Evolutionary conservation across 305 asterid species (phyloP), one percentile per base, ranked within the genome.

Genomic region (Nicotiana rustica): DNA sequence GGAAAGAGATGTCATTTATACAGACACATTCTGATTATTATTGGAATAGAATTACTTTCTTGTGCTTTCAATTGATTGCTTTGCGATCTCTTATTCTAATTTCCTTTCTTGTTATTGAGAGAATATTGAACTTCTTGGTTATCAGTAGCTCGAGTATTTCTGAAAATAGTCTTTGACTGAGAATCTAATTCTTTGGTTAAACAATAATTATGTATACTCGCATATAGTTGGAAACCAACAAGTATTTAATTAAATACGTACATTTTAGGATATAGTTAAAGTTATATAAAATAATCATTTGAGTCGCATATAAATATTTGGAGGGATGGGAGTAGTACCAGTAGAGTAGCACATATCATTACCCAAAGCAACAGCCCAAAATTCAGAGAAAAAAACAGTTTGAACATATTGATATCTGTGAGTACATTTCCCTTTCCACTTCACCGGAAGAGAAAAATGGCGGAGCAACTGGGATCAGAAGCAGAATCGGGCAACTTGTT

Each of bases 401-500:
- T 56, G 61, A 56, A 56, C 55, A 69, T 8, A 8, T 52, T 69
- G 56, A 18, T 12, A 19, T 18, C 12, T 41, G 59, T 2, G 59
- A 69, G 59, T 15, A 17, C 9, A 19, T 2, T 57, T 6, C 12
- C 29, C 21, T 5, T 6, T n/a, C 60, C 49, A 41, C 49, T 7
- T 41, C 49, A 8, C 12, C 49, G 49, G 12, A 55, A 5, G 60
- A 15, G 18, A 18, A 47, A 47, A 19, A 71, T 71, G 78, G 38
- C 78, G 65, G 44, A 71, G 41, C 47, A 75, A 75, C 12, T 49
- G 65, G 65, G 18, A 25, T 52, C 56, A 17, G 84, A 36, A 25
- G 21, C 55, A 17, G 84, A 80, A 15, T 71, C 87, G 10, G 83
- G 81, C 83, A 82, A 83, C 36, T 49, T 87, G 82, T 90, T 95